Evolutionary conservation across 768 basidiomycete species (phyloP), one percentile per base, ranked within the genome.

Genomic region (Austroboletus eburneus): DNA sequence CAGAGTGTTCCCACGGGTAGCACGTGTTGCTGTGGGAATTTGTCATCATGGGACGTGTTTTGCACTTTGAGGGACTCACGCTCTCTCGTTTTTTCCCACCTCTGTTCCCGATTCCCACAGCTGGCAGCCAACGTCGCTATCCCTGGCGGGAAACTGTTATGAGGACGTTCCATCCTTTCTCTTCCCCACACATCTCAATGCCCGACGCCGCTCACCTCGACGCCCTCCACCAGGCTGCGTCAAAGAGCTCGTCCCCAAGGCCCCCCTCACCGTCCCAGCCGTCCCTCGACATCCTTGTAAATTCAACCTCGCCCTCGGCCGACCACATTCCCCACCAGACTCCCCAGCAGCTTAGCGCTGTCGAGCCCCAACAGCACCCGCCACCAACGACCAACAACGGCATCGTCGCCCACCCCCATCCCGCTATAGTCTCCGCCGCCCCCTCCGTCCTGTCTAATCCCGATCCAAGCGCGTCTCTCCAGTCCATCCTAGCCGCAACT

Each of bases 181-280:
- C 65, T 64, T 69, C 69, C 61, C 63, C 68, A 60, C 70, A 64
- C 57, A 57, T 69, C 57, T 58, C 65, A 48, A 73, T 73, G 72
- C 68, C 69, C 56, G 63, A 73, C 54, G 62, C 66, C 24, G 57
- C 63, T 25, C 69, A 48, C 39, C 64, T 59, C 54, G 60, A 53
- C 65, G 62, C 57, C 33, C 62, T 68, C 36, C 59, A 57, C 41
- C 54, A 53, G 36, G 45, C 57, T 32, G 59, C 54, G 51, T 68
- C 65, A 57, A 65, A 61, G 53, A 66, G 62, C 45, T 64, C 81
- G 55, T 74, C 77, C 14, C 76, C 80, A 51, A 79, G 61, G 65
- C 73, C 68, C 62, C 74, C 63, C 58, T 76, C 59, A 39, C 66
- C 57, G 29, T 63, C 51, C 51, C 77, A 65, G 48, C 69, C 60